Base-by-base conservation (phyloP, 176 grass and related monocot species). In the Oryza coarctata region DNA sequence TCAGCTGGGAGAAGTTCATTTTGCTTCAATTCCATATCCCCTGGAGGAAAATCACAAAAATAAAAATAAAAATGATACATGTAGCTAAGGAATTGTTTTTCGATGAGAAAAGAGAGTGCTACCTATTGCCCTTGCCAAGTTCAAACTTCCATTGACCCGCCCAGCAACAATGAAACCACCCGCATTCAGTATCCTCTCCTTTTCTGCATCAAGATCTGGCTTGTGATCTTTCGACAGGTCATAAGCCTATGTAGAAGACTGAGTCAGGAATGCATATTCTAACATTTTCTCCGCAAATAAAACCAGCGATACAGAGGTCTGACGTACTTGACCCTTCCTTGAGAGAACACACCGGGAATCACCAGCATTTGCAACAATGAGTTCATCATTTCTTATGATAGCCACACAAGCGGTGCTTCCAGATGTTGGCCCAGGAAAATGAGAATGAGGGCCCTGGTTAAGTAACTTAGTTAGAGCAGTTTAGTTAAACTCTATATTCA, bases 291-390 rank as follows among this genome's bases (percentile, higher is more conserved):
- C 68, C 26, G 20, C 63, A 74, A 70, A 7, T 86, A 74, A 20
- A 63, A 40, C 25, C 44, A n/a, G 20, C 30, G 23, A 38, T 73
- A 32, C 12, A 50, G 34, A 68, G 80, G 71, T 61, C 57, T 28
- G 12, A 67, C 64, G 36, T 88, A 99, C 96, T 79, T 87, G 91
- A 83, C 96, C 96, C 78, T 94, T 99, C 78, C 89, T 85, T 86
- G 96, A 99, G 80, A 99, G 89, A 63, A 97, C 89, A 84, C 94
- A 94, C 47, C 96, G 96, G 45, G 96, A 99, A 88, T 99, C 96
- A 76, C 96, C 96, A 70, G 96, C 93, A 83, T 99, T 99, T 86
- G 91, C 91, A 40, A 99, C 93, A 87, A 95, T 70, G n/a, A 99
- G 87, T 85, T 92, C 80, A 68, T 90, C 87, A 82, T 92, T 85